Base-by-base conservation (phyloP, 352 stramenopile genomes). In the Phytophthora tubulina region DNA sequence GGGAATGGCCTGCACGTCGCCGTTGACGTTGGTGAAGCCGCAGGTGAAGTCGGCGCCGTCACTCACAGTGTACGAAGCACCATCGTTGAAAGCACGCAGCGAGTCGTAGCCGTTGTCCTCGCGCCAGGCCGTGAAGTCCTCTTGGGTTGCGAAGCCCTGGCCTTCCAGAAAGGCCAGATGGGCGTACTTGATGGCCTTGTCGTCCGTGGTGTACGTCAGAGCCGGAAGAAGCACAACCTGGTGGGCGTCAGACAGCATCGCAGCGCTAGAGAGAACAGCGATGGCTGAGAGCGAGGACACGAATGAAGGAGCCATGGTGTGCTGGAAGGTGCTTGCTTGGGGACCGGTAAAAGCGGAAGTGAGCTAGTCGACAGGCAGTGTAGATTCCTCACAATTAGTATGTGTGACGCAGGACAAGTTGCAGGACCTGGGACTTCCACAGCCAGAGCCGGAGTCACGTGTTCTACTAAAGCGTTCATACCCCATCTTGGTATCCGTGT, bases 151-250 rank as follows among this genome's bases (percentile, higher is more conserved):
- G 54, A 76, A 84, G 21, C 70, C 75, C 50, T 87, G 81, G 56
- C 77, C 66, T 68, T 87, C 81, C 10, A 87, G 70, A 63, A 85
- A 85, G 36, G 77, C 81, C 31, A 84, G 54, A 17, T 76, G 81
- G 0, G 78, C 75, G 65, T 81, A 81, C 72, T 81, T 75, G 50
- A 72, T 75, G 32, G 63, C 72, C 35, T 70, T 69, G 45, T 78
- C 74, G 38, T 73, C 58, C 15, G 78, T 75, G 13, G 70, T 83
- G 54, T 72, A 85, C 41, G 75, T 83, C 17, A 75, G 78, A 17
- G 71, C 60, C 7, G 78, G 78, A 13, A 83, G 65, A 31, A 81
- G 66, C 41, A 85, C 75, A 50, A 76, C 71, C 36, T 81, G 73
- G 52, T 85, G 78, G 9, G 72, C 78, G 3, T 80, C 51, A 0